A percentile compares a stretch with the other conserved stretches of the same genome.
Conservation (phyloP, 169 alveolate genomes). For the Babesia bovis region DNA sequence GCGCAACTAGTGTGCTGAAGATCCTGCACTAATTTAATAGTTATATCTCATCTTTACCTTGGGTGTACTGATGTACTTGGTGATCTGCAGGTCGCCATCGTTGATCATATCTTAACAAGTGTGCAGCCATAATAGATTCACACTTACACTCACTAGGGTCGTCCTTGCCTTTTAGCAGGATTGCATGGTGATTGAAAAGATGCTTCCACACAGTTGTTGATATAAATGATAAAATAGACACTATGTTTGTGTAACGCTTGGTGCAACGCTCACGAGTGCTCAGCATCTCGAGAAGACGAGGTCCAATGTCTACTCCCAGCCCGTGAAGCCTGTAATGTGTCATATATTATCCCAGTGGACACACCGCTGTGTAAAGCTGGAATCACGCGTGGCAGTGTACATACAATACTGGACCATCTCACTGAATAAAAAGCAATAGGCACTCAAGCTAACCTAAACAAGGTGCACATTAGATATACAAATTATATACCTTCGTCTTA, state of each 20-base stretch:
- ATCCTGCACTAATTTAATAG: slow-evolving; percentile 21
- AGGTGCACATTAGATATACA: neutral
- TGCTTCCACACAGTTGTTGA: slow-evolving; percentile 65
- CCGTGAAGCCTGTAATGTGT: slow-evolving; percentile 22
- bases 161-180: slow-evolving; percentile 58
- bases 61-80: slow-evolving; percentile 54
- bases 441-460: slow-evolving; percentile 58
- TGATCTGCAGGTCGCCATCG: slow-evolving; percentile 54
- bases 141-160: slow-evolving; percentile 61
- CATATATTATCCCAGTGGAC: neutral
- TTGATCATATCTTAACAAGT: slow-evolving; percentile 52
- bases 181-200: slow-evolving; percentile 56
- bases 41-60: slow-evolving; percentile 9
- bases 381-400: slow-evolving; percentile 45
- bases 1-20: slow-evolving; percentile 61
- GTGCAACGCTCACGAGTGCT: slow-evolving; percentile 32
- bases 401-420: slow-evolving; percentile 66
- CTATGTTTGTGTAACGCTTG: slow-evolving; percentile 42
- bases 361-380: slow-evolving; percentile 54
- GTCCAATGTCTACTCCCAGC: slow-evolving; percentile 57
- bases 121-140: neutral
- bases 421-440: slow-evolving; percentile 54
- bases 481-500: slow-evolving; percentile 39
- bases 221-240: slow-evolving; percentile 50
- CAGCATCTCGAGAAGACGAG: slow-evolving; percentile 49